phyloP scores from a whole-genome alignment of 345 rosid species.

The Dipteronia dyeriana region DNA sequence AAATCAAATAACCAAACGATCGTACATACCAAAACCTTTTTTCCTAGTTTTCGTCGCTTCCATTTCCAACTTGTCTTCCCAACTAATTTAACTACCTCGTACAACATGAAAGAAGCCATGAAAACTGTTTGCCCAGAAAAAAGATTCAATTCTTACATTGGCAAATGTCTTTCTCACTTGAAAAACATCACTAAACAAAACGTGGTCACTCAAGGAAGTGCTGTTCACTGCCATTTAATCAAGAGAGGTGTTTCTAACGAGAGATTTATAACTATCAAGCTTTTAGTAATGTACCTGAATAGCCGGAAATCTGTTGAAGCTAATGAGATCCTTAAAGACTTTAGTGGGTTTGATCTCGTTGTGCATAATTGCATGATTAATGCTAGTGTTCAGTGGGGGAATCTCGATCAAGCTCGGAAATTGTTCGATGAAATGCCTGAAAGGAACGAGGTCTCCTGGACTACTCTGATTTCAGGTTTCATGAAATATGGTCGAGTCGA shows the following conservation, averaged over 20 bases:
- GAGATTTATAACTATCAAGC: conserved; percentile 44
- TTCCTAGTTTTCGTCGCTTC: neutral
- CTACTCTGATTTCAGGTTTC: conserved; percentile 50
- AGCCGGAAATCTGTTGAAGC: conserved; percentile 41
- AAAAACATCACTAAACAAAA: conserved; percentile 34
- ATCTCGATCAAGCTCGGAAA: conserved; percentile 42
- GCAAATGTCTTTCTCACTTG: conserved; percentile 30
- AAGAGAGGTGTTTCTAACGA: conserved; percentile 47
- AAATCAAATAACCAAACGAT: too few relatives aligned
- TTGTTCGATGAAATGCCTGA: conserved; percentile 66
- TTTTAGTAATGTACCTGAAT: conserved; percentile 51
- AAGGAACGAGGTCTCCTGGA: conserved; percentile 59
- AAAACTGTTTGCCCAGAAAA: conserved; percentile 26
- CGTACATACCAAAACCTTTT: too few relatives aligned
- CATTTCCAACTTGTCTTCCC: neutral
- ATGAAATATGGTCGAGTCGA: conserved; percentile 51
- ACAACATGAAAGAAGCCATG: conserved; percentile 35
- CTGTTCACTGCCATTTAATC: conserved; percentile 48
- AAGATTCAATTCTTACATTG: conserved; percentile 29
- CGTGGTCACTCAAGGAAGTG: conserved; percentile 35
- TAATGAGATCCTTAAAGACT: conserved; percentile 41
- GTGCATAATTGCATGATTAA: conserved; percentile 52
- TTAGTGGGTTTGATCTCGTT: conserved; percentile 46
- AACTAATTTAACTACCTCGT: conserved; percentile 31
- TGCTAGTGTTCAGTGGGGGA: conserved; percentile 40